These are phyloP conservation scores for Uronychia binucleata DNA, from an alignment of 73 alveolate species.

Conservation along the genomic window DNA sequence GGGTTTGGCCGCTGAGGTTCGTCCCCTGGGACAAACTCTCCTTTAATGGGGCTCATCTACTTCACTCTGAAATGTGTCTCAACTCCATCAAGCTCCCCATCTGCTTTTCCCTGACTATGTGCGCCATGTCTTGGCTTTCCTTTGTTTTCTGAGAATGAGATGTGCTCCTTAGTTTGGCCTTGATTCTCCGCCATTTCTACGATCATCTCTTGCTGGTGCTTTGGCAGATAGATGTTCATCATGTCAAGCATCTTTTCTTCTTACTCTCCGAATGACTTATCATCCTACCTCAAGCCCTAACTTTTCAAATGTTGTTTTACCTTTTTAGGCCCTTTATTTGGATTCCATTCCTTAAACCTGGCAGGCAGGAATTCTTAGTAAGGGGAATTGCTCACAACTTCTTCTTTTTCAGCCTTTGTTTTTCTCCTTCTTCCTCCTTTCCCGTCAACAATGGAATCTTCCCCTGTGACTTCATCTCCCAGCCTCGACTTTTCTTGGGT, in stretches of 20 bases:
- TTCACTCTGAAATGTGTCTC: background rate
- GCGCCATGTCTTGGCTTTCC: background rate
- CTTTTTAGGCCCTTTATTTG: background rate
- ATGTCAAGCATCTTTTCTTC: background rate
- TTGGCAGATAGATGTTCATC: background rate
- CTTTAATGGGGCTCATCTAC: background rate
- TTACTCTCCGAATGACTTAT: background rate
- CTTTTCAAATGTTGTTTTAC: too few relatives aligned
- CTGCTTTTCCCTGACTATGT: background rate
- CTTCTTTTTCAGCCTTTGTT: slow-evolving; percentile 32
- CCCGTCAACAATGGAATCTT: background rate
- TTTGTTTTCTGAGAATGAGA: background rate
- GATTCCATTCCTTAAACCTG: slow-evolving; percentile 62
- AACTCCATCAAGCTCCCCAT: background rate
- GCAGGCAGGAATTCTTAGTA: slow-evolving; percentile 56
- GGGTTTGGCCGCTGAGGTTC: background rate
- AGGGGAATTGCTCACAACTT: slow-evolving; percentile 49
- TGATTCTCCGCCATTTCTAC: background rate
- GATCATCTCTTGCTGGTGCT: background rate
- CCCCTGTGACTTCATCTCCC: too few relatives aligned
- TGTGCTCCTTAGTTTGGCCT: background rate
- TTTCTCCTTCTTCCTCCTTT: slow-evolving; percentile 6
- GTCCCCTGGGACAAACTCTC: background rate
- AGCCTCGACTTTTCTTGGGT: too few relatives aligned
- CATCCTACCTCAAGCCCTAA: background rate